phyloP scores from a whole-genome alignment of 2,329 filamentous ascomycete genomes.

The Neofusicoccum ribis region DNA sequence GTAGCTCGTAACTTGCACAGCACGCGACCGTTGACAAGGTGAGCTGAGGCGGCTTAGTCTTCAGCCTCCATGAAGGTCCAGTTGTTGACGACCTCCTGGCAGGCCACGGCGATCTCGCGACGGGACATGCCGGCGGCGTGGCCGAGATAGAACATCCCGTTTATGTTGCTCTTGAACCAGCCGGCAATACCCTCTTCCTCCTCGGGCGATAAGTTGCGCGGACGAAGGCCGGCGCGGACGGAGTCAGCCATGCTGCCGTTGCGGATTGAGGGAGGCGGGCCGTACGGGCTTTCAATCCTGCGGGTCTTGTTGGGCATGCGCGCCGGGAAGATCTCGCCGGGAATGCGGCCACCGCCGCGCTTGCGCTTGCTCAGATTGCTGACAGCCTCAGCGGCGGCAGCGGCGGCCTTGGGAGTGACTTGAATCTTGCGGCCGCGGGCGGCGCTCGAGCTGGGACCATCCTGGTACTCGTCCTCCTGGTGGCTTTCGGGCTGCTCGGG shows the following conservation, averaged over 20 bases:
- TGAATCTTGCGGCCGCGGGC: constrained; percentile 12
- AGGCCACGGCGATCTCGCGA: neutral
- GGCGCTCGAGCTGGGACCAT: neutral
- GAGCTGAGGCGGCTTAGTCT: neutral
- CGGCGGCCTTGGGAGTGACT: constrained; percentile 9
- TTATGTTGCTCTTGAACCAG: constrained; percentile 9
- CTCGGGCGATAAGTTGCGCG: neutral
- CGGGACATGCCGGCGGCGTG: neutral
- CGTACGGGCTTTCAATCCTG: neutral
- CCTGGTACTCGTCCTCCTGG: neutral
- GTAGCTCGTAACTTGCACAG: neutral
- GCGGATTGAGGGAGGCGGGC: neutral
- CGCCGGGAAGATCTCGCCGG: constrained; percentile 16
- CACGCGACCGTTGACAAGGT: neutral
- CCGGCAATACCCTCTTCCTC: neutral
- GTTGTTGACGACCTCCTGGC: neutral
- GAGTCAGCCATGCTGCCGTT: neutral
- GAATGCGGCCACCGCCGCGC: neutral
- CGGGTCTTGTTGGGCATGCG: neutral
- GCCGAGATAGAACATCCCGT: constrained; percentile 4
- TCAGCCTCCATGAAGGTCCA: constrained; percentile 3
- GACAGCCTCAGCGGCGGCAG: neutral
- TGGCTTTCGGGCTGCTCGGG: neutral
- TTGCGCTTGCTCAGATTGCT: constrained; percentile 5
- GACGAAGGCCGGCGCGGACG: neutral